Base-by-base conservation (phyloP, 768 basidiomycete species). In the Boletus vermiculosoides region DNA sequence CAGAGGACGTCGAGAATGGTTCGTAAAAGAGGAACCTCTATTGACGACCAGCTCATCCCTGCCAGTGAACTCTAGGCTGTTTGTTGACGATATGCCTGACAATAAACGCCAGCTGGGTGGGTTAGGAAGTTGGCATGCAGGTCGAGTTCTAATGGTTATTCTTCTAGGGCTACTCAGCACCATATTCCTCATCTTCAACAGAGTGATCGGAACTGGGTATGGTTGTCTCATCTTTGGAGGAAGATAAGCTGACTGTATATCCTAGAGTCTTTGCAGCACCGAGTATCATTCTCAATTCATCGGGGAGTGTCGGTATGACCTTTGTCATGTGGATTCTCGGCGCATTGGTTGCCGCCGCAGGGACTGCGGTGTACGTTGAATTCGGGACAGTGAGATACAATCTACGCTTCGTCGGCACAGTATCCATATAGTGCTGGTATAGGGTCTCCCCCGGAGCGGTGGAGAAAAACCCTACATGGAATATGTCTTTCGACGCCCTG, bases 391-490 rank as follows among this genome's bases (percentile, higher is more conserved):
- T 88, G 56, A 59, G 77, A 48, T 30, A 5, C 18, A 59, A 31
- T 52, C 33, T 50, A 3, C 2, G 5, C 16, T 16, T 33, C 9
- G 10, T n/a, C 12, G 30, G 13, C n/a, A 42, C 11, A 4, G 22
- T 31, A 20, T 4, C 18, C 36, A 53, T 41, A 9, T 20, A 28
- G 2, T 54, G 7, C 2, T 30, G n/a, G 0, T 20, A 8, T 48
- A 88, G 85, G 86, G 83, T 20, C 74, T 90, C 2, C 88, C 88
- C 2, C 76, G 82, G 3, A 89, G 78, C 53, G 88, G 88, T 1
- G 88, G 85, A 2, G 88, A 90, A 74, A 90, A 89, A 73, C 87
- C 84, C 50, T 90, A 90, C 62, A 71, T 90, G 37, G 86, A 88
- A 58, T 88, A 78, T 65, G 80, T 88, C n/a, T 90, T 81, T 69